Evolutionary conservation across 2,329 filamentous ascomycete species (phyloP), one percentile per base, ranked within the genome.

Genomic region (Furcasterigmium sp.): DNA sequence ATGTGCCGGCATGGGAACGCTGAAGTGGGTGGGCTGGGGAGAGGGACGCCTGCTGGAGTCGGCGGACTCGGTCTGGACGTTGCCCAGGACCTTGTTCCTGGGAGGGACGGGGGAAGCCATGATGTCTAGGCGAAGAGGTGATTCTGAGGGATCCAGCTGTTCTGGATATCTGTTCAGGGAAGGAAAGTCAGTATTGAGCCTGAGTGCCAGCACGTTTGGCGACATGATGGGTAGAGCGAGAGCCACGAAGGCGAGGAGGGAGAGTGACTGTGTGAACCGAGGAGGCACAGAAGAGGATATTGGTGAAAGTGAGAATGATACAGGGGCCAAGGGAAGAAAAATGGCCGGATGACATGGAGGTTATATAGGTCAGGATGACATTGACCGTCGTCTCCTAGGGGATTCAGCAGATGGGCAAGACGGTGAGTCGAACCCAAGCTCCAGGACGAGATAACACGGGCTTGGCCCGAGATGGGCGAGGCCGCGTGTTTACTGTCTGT

Each of bases 21-120:
- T 85, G 63, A 95, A 75, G 64, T 95, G 88, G 45, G 88, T 91
- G 20, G 91, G 89, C 61, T 94, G 87, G 19, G 90, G 89, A 43
- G 91, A 95, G 19, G 91, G 87, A 49, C 85, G 78, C 44, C 87
- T 81, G 57, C 65, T 72, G 29, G 56, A 53, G n/a, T 66, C 54
- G 25, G 59, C 54, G 39, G 71, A 63, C 40, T 64, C 51, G 39
- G 57, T 59, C 56, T 68, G 67, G 43, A 72, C 47, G 46, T 65
- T 60, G 46, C 60, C 62, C 53, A 74, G 46, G 51, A 63, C 51
- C 60, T 70, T 72, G 51, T 67, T 63, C 43, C 61, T 59, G 47
- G 59, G 56, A 41, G 57, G 51, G 37, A 58, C 54, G 25, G 56
- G 52, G 54, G 60, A 52, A 36, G 50, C 46, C 60, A 65, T 66